Evolutionary conservation across 805 yeast genomes (phyloP).

Genomic region (Candida taoyuanica): DNA sequence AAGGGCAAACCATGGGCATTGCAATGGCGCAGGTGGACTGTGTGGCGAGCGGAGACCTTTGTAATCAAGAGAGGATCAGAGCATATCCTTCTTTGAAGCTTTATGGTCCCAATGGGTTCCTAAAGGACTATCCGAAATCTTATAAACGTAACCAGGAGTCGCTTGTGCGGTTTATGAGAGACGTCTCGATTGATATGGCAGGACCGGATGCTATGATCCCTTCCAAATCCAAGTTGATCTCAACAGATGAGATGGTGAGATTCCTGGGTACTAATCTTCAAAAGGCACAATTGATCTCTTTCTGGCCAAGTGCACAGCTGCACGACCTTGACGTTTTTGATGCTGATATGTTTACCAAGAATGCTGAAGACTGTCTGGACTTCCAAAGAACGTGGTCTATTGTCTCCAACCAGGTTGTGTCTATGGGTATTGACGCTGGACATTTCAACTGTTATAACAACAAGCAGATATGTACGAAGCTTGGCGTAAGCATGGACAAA

Average conservation of each 20-base stretch:
- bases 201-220: slow-evolving; percentile 35
- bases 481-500: slow-evolving; percentile 37
- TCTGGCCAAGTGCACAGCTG: slow-evolving; percentile 56
- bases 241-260: slow-evolving; percentile 39
- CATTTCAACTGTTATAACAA: slow-evolving; percentile 58
- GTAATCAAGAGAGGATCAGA: slow-evolving; percentile 57
- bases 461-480: slow-evolving; percentile 44
- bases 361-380: slow-evolving; percentile 47
- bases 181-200: slow-evolving; percentile 44
- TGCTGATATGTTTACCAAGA: slow-evolving; percentile 31
- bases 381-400: slow-evolving; percentile 55
- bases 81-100: slow-evolving; percentile 71
- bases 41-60: slow-evolving; percentile 79
- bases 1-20: slow-evolving; percentile 40
- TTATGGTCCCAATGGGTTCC: slow-evolving; percentile 53
- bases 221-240: slow-evolving; percentile 37
- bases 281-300: slow-evolving; percentile 53
- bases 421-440: slow-evolving; percentile 37
- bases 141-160: slow-evolving; percentile 44
- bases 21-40: slow-evolving; percentile 80
- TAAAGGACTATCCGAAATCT: slow-evolving; percentile 44
- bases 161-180: slow-evolving; percentile 48
- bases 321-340: slow-evolving; percentile 29
- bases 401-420: slow-evolving; percentile 43
- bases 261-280: slow-evolving; percentile 39